Conservation (phyloP, 805 yeast genomes). For the Torulaspora indica region DNA sequence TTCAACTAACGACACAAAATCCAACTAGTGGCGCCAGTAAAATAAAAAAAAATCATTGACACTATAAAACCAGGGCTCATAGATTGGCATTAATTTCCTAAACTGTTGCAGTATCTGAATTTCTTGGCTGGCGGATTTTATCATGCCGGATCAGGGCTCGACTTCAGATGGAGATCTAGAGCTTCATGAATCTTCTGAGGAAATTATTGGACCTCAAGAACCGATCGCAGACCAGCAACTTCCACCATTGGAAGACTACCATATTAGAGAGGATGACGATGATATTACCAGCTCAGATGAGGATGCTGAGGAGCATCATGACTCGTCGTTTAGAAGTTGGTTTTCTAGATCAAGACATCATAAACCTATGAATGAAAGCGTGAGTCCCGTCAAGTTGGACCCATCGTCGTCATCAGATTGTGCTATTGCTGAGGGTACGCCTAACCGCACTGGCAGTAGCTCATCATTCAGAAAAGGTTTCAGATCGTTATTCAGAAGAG, state of each 20-base stretch:
- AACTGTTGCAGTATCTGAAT: not conserved
- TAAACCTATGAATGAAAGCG: constrained; percentile 3
- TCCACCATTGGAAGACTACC: constrained; percentile 8
- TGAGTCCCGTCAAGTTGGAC: constrained; percentile 1
- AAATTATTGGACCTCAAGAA: not conserved
- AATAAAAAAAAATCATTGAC: not conserved
- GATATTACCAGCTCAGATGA: constrained; percentile 21
- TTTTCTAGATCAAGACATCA: constrained; percentile 11
- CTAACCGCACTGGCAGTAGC: constrained; percentile 13
- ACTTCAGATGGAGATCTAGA: not conserved
- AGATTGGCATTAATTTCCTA: not conserved
- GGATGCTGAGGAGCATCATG: constrained; percentile 9
- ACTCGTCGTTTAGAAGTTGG: constrained; percentile 15
- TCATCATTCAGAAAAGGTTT: constrained; percentile 16
- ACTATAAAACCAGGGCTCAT: not conserved
- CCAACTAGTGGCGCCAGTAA: constrained; percentile 3
- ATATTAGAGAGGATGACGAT: constrained; percentile 17
- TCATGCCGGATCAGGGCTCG: not conserved
- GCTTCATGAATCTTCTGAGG: not conserved
- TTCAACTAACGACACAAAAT: constrained; percentile 7
- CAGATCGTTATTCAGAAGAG: constrained; percentile 18
- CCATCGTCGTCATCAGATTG: constrained; percentile 4
- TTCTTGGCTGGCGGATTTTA: not conserved
- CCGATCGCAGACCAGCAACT: not conserved
- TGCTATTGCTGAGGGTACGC: constrained; percentile 14